Evolutionary conservation across 495 filamentous ascomycete species (phyloP).

Genomic region (Penicillium psychrofluorescens): DNA sequence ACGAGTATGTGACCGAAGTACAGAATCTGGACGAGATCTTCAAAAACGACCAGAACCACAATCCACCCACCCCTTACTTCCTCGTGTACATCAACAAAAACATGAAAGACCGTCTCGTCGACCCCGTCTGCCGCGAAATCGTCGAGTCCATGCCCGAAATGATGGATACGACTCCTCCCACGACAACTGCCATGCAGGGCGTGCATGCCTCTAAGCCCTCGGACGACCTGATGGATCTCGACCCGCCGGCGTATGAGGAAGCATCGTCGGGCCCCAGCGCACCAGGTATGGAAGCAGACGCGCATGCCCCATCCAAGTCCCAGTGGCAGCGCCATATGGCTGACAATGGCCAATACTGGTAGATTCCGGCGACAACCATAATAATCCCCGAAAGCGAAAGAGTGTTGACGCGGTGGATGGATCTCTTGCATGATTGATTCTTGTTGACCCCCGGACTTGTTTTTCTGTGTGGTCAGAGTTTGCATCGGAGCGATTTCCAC

Average conservation of each 20-base stretch:
- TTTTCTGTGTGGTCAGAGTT: too few relatives aligned
- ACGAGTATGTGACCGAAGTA: constrained; percentile 68
- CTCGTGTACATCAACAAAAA: constrained; percentile 72
- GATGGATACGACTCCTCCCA: constrained; percentile 2
- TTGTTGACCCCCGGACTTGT: too few relatives aligned
- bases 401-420: constrained; percentile 10
- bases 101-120: constrained; percentile 53
- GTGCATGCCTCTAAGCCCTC: constrained; percentile 6
- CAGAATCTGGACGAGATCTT: constrained; percentile 58
- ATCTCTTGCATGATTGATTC: too few relatives aligned
- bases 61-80: constrained; percentile 75
- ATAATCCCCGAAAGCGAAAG: constrained; percentile 30
- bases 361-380: constrained; percentile 9
- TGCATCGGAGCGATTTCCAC: too few relatives aligned
- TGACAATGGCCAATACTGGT: constrained; percentile 13
- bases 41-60: constrained; percentile 48
- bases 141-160: constrained; percentile 10
- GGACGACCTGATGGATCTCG: constrained; percentile 19
- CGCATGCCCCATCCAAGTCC: too few relatives aligned
- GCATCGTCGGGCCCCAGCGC: constrained; percentile 7
- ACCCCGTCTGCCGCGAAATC: constrained; percentile 48
- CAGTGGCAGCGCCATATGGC: not conserved
- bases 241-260: constrained; percentile 26
- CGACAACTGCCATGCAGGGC: constrained; percentile 12
- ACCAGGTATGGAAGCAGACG: constrained; percentile 22